Conservation (phyloP, 2,329 filamentous ascomycete species). For the Alternaria viburni region DNA sequence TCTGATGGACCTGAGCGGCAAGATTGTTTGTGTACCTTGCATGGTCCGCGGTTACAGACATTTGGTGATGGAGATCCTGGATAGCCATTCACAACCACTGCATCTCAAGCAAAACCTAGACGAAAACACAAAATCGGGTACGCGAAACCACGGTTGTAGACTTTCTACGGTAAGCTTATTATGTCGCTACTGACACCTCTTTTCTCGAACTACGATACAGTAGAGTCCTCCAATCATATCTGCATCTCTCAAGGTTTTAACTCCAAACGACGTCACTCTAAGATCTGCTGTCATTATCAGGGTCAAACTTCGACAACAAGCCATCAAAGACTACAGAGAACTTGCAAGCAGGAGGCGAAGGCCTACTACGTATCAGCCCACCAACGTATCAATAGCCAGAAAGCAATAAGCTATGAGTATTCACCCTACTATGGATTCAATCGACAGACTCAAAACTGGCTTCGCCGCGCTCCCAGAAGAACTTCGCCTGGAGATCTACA, state of each 20-base stretch:
- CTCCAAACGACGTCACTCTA: background rate
- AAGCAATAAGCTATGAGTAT: background rate
- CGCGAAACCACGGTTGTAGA: background rate
- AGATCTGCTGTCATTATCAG: background rate
- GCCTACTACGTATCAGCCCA: background rate
- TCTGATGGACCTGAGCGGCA: no score
- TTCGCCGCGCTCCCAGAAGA: background rate
- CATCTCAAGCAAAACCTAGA: background rate
- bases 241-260: background rate
- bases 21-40: accelerated
- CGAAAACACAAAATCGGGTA: background rate
- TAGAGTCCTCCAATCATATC: background rate
- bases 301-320: background rate
- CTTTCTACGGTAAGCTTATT: background rate
- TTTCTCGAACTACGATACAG: background rate
- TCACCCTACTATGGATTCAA: background rate
- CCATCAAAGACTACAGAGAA: background rate
- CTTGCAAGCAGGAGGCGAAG: background rate
- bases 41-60: background rate
- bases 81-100: background rate
- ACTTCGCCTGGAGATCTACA: background rate
- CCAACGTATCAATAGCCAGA: background rate
- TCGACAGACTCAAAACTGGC: background rate
- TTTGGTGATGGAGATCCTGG: background rate
- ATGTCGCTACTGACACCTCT: background rate